Percentiles rank a stretch among this genome's conserved stretches.
These are phyloP conservation scores for Quercus aquifolioides DNA, from an alignment of 306 rosid species.

Conservation along the genomic window DNA sequence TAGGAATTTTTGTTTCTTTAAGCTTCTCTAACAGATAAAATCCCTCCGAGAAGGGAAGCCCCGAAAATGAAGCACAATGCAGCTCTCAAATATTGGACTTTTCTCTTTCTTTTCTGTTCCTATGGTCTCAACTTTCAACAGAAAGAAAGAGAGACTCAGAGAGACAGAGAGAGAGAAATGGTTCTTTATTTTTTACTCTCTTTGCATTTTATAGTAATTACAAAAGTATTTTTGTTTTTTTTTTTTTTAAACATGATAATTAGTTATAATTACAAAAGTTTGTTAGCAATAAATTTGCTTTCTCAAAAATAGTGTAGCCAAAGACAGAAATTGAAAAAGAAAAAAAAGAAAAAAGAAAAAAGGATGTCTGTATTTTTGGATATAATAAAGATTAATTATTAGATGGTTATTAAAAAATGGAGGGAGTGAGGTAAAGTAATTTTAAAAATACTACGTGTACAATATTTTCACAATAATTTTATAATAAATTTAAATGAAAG, in stretches of 20 bases:
- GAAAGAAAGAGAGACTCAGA: background rate
- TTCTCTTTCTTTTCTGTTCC: background rate
- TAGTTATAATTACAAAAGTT: too few relatives aligned
- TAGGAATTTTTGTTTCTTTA: background rate
- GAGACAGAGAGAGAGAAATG: background rate
- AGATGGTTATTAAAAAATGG: too few relatives aligned
- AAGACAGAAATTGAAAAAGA: too few relatives aligned
- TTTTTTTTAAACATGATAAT: background rate
- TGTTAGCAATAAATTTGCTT: too few relatives aligned
- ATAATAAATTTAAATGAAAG: fast-evolving
- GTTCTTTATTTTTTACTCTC: background rate
- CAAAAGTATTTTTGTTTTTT: background rate
- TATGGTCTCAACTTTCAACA: background rate
- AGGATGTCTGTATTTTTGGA: too few relatives aligned
- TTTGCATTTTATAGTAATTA: background rate
- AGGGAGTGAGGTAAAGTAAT: too few relatives aligned
- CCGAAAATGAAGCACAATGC: background rate
- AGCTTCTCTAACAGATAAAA: background rate
- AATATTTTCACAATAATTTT: too few relatives aligned
- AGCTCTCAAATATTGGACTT: background rate
- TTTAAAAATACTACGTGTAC: fast-evolving
- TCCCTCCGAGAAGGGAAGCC: background rate
- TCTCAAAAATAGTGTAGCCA: too few relatives aligned
- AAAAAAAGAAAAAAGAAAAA: too few relatives aligned
- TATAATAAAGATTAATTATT: too few relatives aligned